Base-by-base conservation (phyloP, 140 eudicot species). In the Bidens hawaiensis region DNA sequence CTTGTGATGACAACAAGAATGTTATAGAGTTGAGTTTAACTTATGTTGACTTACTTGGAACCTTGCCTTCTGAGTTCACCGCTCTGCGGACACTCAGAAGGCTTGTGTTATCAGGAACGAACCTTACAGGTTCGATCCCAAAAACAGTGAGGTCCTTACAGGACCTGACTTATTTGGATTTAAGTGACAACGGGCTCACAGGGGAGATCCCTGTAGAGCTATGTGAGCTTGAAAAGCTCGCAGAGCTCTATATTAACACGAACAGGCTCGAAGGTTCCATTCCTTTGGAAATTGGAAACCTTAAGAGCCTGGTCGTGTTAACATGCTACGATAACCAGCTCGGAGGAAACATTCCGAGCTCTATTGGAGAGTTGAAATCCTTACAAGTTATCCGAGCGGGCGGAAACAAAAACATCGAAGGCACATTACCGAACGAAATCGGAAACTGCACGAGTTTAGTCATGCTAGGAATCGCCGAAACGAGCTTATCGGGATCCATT, bases 401-500 rank as follows among this genome's bases (percentile, higher is more conserved):
- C n/a, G 96, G 96, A 27, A 91, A 91, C 74, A 82, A 87, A 74
- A 87, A 91, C 64, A 84, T 91, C 15, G 77, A 68, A 72, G 98
- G 98, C 14, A 46, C 81, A 3, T 56, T 91, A 14, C 98, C 98
- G 7, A 42, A 64, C 27, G 93, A 87, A 66, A 81, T 91, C 24
- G 98, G 98, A 0, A 82, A 82, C 28, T 91, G 98, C 51, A 70
- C 77, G 9, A 69, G 70, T 58, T 54, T 91, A 65, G 69, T 72
- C 41, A 70, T 85, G 83, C 17, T 91, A 11, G 98, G 98, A n/a
- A 26, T 91, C 24, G 98, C 98, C 0, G 96, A 91, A 78, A 91
- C 96, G 38, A 78, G 95, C 67, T 67, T 91, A 36, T 87, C 96
- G 0, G 98, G 98, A 0, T 80, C 68, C 42, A 46, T 91, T 0